Percentiles rank a stretch among this genome's conserved stretches.
Conservation (phyloP, 2,329 filamentous ascomycete species). For the Fusarium sp. region DNA sequence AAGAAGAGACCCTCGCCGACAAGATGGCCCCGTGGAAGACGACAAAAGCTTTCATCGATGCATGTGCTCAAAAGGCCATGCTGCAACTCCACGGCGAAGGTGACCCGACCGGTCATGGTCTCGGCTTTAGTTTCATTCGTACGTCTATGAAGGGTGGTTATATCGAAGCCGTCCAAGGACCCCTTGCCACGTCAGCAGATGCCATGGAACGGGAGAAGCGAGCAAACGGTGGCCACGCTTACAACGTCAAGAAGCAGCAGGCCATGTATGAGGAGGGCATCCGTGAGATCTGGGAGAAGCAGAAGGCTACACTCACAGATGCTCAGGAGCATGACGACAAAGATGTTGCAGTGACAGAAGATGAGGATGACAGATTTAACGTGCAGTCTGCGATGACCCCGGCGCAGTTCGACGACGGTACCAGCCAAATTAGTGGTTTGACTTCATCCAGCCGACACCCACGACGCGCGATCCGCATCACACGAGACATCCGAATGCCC, state of each 20-base stretch:
- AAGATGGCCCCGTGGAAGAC: slow-evolving; percentile 96
- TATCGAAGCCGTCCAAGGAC: slow-evolving; percentile 81
- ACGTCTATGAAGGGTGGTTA: slow-evolving; percentile 99
- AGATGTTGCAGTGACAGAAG: slow-evolving; percentile 68
- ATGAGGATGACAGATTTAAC: slow-evolving; percentile 78
- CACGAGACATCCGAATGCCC: slow-evolving; percentile 65
- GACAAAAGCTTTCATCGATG: slow-evolving; percentile 95
- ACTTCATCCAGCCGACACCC: slow-evolving; percentile 72
- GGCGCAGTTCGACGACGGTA: slow-evolving; percentile 79
- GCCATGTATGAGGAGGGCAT: slow-evolving; percentile 93
- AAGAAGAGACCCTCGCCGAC: slow-evolving; percentile 81
- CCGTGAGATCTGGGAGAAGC: slow-evolving; percentile 89
- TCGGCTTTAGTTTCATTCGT: slow-evolving; percentile 97
- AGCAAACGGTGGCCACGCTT: slow-evolving; percentile 92
- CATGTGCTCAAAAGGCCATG: slow-evolving; percentile 96
- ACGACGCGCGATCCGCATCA: slow-evolving; percentile 79
- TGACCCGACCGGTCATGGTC: slow-evolving; percentile 91
- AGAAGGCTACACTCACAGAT: slow-evolving; percentile 82
- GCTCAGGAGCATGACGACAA: slow-evolving; percentile 74
- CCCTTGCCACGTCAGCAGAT: slow-evolving; percentile 77
- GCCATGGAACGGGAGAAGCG: slow-evolving; percentile 89
- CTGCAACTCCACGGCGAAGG: slow-evolving; percentile 93
- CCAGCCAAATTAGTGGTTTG: slow-evolving; percentile 80
- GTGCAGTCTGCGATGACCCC: slow-evolving; percentile 77
- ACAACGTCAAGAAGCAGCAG: slow-evolving; percentile 96